Conservation (phyloP, 257 asterid species). For the Nicotiana paniculata region DNA sequence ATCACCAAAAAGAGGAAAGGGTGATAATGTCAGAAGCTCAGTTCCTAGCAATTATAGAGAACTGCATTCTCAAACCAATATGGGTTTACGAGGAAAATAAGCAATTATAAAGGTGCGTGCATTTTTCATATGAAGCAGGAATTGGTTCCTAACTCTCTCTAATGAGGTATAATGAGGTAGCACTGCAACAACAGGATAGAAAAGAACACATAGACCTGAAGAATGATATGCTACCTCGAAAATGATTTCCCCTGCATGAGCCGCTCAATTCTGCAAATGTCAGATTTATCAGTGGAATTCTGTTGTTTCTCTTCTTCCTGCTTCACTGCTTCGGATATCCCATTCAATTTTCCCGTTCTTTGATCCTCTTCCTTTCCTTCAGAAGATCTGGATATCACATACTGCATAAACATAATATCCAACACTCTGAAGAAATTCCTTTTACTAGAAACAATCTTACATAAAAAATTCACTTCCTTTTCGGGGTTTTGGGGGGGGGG, state of each 20-base stretch:
- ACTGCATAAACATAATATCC: conserved; percentile 34
- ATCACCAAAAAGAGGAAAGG: not conserved
- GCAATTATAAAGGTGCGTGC: not conserved
- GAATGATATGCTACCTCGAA: conserved; percentile 43
- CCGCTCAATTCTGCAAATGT: conserved; percentile 60
- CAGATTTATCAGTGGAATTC: conserved; percentile 25
- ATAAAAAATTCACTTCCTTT: not conserved
- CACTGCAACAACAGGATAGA: not conserved
- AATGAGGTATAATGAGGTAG: not conserved
- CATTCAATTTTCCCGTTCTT: conserved; percentile 9
- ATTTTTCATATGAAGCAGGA: not conserved
- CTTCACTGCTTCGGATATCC: conserved; percentile 1
- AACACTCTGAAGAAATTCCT: conserved; percentile 1
- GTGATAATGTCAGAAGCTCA: not conserved
- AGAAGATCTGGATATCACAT: conserved; percentile 30
- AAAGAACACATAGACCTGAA: conserved; percentile 10
- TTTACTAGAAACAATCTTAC: conserved; percentile 1
- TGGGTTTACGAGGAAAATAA: not conserved
- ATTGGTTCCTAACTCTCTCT: not conserved
- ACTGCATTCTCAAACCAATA: not conserved
- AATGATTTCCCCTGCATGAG: conserved; percentile 56
- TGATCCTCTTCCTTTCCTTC: conserved; percentile 29
- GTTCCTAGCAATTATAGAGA: not conserved
- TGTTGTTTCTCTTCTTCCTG: conserved; percentile 17
- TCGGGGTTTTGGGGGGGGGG: too few relatives aligned